Evolutionary conservation across 2,329 filamentous ascomycete genomes (phyloP).

Genomic region (Fusarium anguioides): DNA sequence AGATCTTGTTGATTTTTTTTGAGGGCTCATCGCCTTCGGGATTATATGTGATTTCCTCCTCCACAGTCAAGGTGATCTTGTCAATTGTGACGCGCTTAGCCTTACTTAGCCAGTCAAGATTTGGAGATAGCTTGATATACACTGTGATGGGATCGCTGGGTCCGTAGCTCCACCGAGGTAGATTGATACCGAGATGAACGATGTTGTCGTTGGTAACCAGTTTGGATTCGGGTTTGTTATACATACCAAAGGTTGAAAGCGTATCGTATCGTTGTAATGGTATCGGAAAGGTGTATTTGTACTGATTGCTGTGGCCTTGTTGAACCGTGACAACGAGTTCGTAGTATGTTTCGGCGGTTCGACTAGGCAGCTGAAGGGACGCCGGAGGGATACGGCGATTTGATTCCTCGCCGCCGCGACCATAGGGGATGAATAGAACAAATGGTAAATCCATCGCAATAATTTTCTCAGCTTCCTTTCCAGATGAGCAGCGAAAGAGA

Average conservation of each 20-base stretch:
- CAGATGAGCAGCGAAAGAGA: slow-evolving; percentile 85
- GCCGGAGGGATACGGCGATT: slow-evolving; percentile 92
- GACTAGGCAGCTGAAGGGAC: slow-evolving; percentile 87
- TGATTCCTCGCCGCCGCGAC: slow-evolving; percentile 88
- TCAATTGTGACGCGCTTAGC: slow-evolving; percentile 92
- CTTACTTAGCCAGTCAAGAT: slow-evolving; percentile 90
- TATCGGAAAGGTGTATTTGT: slow-evolving; percentile 91
- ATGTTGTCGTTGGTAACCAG: slow-evolving; percentile 89
- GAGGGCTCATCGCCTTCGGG: slow-evolving; percentile 96
- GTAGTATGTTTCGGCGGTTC: slow-evolving; percentile 97
- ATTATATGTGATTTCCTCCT: slow-evolving; percentile 99
- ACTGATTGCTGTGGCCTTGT: slow-evolving; percentile 86
- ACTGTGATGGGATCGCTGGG: slow-evolving; percentile 95
- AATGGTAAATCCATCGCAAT: slow-evolving; percentile 98
- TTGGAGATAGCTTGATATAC: slow-evolving; percentile 93
- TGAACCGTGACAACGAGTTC: slow-evolving; percentile 96
- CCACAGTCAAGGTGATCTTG: slow-evolving; percentile 92
- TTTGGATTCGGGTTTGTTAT: slow-evolving; percentile 92
- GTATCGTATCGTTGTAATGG: slow-evolving; percentile 95
- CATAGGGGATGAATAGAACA: slow-evolving; percentile 96
- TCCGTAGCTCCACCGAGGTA: slow-evolving; percentile 96
- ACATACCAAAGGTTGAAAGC: slow-evolving; percentile 98
- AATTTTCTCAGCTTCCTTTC: slow-evolving; percentile 87
- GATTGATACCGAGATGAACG: slow-evolving; percentile 88
- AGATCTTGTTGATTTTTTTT: slow-evolving; percentile 87